A percentile compares a stretch with the other conserved stretches of the same genome.
phyloP scores from a whole-genome alignment of 257 asterid species.

The Henckelia pumila region DNA sequence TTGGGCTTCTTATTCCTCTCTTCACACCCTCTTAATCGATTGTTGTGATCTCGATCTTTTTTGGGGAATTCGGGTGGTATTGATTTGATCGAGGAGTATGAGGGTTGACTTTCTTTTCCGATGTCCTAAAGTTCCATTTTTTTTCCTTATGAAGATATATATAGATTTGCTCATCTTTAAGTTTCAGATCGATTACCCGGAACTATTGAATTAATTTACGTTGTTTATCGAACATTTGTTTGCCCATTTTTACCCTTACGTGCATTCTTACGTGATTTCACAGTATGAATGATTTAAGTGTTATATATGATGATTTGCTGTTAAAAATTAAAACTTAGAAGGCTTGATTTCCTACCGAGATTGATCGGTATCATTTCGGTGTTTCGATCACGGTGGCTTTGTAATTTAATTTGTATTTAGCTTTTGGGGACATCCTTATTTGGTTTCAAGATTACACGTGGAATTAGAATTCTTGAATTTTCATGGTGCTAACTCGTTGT shows the following conservation, averaged over 20 bases:
- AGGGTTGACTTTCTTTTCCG: conserved; percentile 26
- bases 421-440: neutral
- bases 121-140: neutral
- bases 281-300: neutral
- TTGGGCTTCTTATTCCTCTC: neutral
- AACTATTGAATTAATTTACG: conserved; percentile 1
- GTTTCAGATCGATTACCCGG: conserved; percentile 9
- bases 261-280: neutral
- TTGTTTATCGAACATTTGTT: neutral
- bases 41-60: conserved; percentile 20
- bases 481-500: neutral
- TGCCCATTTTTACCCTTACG: neutral
- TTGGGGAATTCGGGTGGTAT: conserved; percentile 7
- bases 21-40: conserved; percentile 24
- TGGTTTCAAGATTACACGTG: neutral
- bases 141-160: neutral
- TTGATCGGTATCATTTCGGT: conserved; percentile 8
- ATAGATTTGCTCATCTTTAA: neutral
- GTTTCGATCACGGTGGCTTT: neutral
- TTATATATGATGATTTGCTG: conserved; percentile 8
- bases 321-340: neutral
- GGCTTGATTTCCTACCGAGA: neutral
- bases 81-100: conserved; percentile 6
- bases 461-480: neutral
- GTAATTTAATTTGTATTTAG: neutral